These are phyloP conservation scores for Glycine latifolia DNA, from an alignment of 306 rosid species.

Conservation along the genomic window DNA sequence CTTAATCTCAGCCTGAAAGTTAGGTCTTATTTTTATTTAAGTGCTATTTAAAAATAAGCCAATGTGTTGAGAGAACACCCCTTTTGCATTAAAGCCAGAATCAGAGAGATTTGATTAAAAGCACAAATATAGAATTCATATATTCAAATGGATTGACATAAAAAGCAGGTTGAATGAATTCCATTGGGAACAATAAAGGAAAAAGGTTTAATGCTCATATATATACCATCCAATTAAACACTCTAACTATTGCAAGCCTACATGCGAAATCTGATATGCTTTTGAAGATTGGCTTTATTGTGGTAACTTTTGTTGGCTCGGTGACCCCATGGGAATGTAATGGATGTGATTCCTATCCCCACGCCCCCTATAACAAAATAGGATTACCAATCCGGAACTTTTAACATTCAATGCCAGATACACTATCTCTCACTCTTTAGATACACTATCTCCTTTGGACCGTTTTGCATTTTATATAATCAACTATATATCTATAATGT, in stretches of 20 bases:
- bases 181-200: neutral
- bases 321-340: too few relatives aligned
- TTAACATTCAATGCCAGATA: too few relatives aligned
- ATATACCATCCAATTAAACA: neutral
- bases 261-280: slow-evolving; percentile 24
- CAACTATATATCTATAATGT: too few relatives aligned
- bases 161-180: slow-evolving; percentile 3
- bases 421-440: too few relatives aligned
- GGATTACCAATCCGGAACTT: too few relatives aligned
- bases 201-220: neutral
- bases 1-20: neutral
- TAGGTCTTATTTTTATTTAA: neutral
- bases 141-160: neutral
- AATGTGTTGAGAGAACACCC: neutral
- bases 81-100: too few relatives aligned
- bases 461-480: too few relatives aligned
- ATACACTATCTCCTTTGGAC: too few relatives aligned
- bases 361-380: too few relatives aligned
- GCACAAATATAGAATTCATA: neutral
- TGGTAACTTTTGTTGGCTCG: neutral
- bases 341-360: too few relatives aligned
- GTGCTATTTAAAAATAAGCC: neutral
- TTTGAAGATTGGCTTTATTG: neutral
- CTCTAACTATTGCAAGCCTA: neutral
- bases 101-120: slow-evolving; percentile 7